Base-by-base conservation (phyloP, 148 eudicot species). In the Euryodendron excelsum region DNA sequence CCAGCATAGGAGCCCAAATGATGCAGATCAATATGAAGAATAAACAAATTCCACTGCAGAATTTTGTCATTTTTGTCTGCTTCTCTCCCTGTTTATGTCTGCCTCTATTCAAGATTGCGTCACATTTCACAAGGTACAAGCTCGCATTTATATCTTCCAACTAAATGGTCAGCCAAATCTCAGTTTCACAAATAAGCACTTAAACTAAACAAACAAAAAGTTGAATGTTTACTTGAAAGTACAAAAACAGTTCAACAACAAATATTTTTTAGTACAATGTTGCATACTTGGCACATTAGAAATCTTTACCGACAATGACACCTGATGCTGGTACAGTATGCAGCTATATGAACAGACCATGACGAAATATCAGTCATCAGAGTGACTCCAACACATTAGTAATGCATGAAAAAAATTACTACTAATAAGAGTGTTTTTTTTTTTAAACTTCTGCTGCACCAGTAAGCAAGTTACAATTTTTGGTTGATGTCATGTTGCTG, bases 1-100 rank as follows among this genome's bases (percentile, higher is more conserved):
- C 99, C 95, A 96, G 90, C 99, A 96, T 96, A 53, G 99, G 99
- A 85, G 98, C 92, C 99, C 99, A 96, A 76, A 96, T 92, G 77
- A 96, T 97, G 76, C 92, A 92, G 69, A 96, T 89, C 77, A 96
- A 81, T 73, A 93, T 85, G 76, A 93, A 89, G 92, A 96, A 96
- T 80, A 96, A 90, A 83, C 98, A 96, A 66, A 96, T 90, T 72
- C 99, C 99, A 81, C 82, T 93, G 91, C 99, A 94, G 83, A 96
- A 87, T 83, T 96, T 96, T n/a, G 94, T 93, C 90, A 89, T 84
- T 82, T 84, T 90, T 58, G 93, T 63, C 85, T 96, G 99, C 88
- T 87, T 96, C 76, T 92, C 95, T 82, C 99, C 99, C 82, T 85
- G 97, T 85, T 83, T 92, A 64, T 93, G 99, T 17, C 69, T 70